phyloP scores from a whole-genome alignment of 805 yeast genomes.

The Myxozyma nipponensis region DNA sequence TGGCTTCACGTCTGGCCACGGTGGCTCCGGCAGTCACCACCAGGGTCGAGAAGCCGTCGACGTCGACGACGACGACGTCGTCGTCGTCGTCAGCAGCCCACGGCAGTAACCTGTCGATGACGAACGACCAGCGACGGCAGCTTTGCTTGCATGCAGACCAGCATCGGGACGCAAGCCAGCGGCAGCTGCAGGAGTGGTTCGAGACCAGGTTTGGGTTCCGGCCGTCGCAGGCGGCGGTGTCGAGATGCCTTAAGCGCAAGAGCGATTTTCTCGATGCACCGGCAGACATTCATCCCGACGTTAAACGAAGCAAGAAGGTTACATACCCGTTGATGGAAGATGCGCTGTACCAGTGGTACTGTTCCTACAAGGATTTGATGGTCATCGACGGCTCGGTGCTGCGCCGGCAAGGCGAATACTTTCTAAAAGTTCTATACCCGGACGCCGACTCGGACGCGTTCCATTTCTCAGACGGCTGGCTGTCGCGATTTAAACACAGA shows the following conservation, averaged over 20 bases:
- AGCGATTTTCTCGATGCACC: conserved; percentile 11
- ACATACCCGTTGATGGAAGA: conserved; percentile 27
- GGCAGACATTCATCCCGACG: conserved; percentile 5
- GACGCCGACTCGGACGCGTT: conserved; percentile 14
- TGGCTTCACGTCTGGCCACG: no score
- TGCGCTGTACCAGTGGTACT: conserved; percentile 22
- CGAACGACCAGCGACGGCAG: conserved; percentile 26
- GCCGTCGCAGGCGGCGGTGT: conserved; percentile 27
- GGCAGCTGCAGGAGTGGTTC: conserved; percentile 24
- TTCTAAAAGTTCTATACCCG: conserved; percentile 18
- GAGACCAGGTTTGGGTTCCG: conserved; percentile 8
- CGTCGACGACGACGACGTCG: no score
- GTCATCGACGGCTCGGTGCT: conserved; percentile 21
- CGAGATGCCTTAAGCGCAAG: conserved; percentile 26
- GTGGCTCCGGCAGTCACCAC: no score
- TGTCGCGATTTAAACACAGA: conserved; percentile 21
- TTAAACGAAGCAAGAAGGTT: conserved; percentile 22
- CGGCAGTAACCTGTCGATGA: conserved; percentile 25
- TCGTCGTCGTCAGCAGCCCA: no score
- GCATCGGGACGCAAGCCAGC: conserved; percentile 23
- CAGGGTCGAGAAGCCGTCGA: no score
- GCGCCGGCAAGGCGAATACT: conserved; percentile 21
- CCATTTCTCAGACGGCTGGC: conserved; percentile 28
- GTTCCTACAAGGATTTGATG: conserved; percentile 16
- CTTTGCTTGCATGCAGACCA: conserved; percentile 21